phyloP scores from a whole-genome alignment of 306 rosid species.

The Cyamopsis tetragonoloba region DNA sequence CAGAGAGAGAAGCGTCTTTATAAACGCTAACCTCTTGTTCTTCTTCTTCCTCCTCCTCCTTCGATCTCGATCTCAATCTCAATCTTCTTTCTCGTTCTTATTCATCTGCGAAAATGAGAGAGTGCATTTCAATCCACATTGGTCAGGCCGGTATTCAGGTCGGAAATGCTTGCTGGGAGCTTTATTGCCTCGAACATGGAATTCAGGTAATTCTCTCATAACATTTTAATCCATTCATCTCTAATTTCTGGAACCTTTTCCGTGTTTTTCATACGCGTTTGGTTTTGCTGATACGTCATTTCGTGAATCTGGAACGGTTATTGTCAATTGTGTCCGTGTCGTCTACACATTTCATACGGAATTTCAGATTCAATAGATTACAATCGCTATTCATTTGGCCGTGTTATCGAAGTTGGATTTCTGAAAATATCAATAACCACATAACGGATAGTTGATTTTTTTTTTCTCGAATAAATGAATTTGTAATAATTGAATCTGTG shows the following conservation, averaged over 20 bases:
- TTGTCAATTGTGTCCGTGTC: neutral
- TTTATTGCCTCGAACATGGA: slow-evolving; percentile 66
- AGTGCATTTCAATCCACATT: slow-evolving; percentile 65
- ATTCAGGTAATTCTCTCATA: slow-evolving; percentile 40
- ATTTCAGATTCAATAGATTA: neutral
- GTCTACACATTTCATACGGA: neutral
- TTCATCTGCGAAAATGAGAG: slow-evolving; percentile 38
- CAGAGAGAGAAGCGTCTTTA: slow-evolving; percentile 43
- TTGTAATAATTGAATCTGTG: neutral
- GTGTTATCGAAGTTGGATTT: neutral
- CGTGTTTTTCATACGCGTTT: too few relatives aligned
- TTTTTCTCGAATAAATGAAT: neutral
- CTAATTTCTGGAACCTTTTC: neutral
- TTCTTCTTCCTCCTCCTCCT: too few relatives aligned
- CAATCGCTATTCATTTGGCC: neutral
- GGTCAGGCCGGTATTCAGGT: slow-evolving; percentile 74
- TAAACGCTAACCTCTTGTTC: slow-evolving; percentile 42
- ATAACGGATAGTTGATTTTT: neutral
- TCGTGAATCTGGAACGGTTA: too few relatives aligned
- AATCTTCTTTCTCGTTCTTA: neutral
- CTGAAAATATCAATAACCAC: neutral
- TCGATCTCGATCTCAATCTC: neutral
- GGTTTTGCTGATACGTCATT: too few relatives aligned
- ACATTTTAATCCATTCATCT: too few relatives aligned
- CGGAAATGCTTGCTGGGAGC: slow-evolving; percentile 70